Evolutionary conservation across 2,329 filamentous ascomycete species (phyloP).

Genomic region (Golovinomyces cichoracearum): DNA sequence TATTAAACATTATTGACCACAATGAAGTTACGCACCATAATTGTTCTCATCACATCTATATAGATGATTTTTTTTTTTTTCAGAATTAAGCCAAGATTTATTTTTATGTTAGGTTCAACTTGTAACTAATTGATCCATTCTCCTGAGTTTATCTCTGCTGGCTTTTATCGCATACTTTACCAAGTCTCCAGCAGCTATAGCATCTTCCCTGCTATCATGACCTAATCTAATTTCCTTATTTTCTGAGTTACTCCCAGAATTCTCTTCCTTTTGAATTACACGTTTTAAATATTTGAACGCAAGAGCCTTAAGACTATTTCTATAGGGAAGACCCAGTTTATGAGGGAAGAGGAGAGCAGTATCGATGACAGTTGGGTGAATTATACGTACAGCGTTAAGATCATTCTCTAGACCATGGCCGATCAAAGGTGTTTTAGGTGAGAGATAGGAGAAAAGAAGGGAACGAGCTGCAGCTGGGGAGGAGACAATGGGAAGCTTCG

Average conservation of each 20-base stretch:
- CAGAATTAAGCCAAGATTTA: no score
- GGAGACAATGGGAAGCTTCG: slow-evolving; percentile 41
- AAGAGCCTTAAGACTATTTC: slow-evolving; percentile 52
- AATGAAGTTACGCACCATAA: no score
- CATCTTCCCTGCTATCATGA: slow-evolving; percentile 84
- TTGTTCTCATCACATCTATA: no score
- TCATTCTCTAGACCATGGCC: slow-evolving; percentile 94
- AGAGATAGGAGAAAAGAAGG: slow-evolving; percentile 50
- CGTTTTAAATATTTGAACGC: slow-evolving; percentile 42
- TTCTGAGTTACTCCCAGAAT: slow-evolving; percentile 8
- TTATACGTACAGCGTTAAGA: slow-evolving; percentile 57
- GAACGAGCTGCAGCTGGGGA: slow-evolving; percentile 50
- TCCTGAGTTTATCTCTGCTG: slow-evolving; percentile 30
- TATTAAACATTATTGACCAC: no score
- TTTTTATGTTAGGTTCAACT: no score
- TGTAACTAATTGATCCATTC: neutral
- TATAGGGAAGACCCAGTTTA: slow-evolving; percentile 45
- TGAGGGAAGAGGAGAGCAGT: slow-evolving; percentile 69
- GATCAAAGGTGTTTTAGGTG: slow-evolving; percentile 56
- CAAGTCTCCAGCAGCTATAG: slow-evolving; percentile 65
- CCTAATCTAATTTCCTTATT: slow-evolving; percentile 19
- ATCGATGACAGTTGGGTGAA: slow-evolving; percentile 67
- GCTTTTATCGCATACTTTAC: slow-evolving; percentile 44
- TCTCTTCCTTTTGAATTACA: slow-evolving; percentile 46
- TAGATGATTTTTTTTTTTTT: no score